phyloP scores from a whole-genome alignment of 176 grass and related monocot genomes.

The Rhipidocladum racemiflorum region DNA sequence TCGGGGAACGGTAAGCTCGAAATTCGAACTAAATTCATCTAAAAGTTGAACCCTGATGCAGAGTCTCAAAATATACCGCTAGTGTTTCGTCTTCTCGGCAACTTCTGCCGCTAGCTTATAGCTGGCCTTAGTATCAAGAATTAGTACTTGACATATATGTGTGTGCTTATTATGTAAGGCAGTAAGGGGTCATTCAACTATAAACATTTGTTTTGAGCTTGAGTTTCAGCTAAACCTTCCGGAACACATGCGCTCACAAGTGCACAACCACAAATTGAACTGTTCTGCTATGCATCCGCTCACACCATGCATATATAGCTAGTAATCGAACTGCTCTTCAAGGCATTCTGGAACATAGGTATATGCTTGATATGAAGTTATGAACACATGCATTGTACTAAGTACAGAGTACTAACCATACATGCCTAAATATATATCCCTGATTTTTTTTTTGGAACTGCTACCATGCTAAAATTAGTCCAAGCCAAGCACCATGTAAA shows the following conservation, averaged over 20 bases:
- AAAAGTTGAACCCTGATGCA: too few species aligned
- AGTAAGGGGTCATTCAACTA: background rate
- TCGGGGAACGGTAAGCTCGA: too few species aligned
- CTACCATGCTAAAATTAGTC: constrained; percentile 7
- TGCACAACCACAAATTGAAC: too few species aligned
- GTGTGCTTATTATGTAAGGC: background rate
- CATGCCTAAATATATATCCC: background rate
- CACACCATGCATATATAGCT: background rate
- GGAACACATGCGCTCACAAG: too few species aligned
- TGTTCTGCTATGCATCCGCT: background rate
- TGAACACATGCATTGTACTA: too few species aligned
- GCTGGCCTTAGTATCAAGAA: background rate
- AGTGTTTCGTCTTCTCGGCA: background rate
- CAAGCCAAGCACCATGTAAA: constrained; percentile 16
- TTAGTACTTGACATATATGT: background rate
- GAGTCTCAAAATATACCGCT: background rate
- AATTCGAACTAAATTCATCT: too few species aligned
- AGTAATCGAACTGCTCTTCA: too few species aligned
- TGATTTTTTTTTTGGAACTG: background rate
- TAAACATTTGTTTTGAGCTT: background rate
- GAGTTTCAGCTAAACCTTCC: too few species aligned
- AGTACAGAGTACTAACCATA: too few species aligned
- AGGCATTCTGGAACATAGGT: background rate
- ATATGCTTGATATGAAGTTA: background rate
- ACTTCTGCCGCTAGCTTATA: background rate